Percentiles rank a stretch among this genome's conserved stretches.
phyloP scores from a whole-genome alignment of 2,329 filamentous ascomycete species.

The Aspergillus uvarum region DNA sequence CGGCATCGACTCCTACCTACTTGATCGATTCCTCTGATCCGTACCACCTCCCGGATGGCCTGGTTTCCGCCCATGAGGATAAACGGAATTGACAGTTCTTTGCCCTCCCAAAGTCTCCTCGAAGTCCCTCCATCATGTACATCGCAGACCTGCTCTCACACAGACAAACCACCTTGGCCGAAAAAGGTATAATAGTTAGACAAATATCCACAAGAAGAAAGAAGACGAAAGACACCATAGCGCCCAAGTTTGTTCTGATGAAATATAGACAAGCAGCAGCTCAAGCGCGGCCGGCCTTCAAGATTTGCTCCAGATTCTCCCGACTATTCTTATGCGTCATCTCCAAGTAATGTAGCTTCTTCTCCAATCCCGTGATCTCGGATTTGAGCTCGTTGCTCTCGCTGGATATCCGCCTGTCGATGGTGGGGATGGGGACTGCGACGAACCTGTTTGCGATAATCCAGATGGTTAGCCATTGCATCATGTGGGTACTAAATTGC shows the following conservation, averaged over 20 bases:
- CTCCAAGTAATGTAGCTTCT: constrained; percentile 89
- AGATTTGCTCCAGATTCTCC: constrained; percentile 85
- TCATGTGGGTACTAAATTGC: too few relatives aligned
- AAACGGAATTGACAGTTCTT: too few relatives aligned
- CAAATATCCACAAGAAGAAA: not conserved
- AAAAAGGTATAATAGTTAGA: not conserved
- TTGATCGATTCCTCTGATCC: too few relatives aligned
- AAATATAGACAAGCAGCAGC: not conserved
- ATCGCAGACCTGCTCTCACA: not conserved
- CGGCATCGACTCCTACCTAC: too few relatives aligned
- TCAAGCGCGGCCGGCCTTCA: constrained; percentile 54
- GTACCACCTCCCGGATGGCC: too few relatives aligned
- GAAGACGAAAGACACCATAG: not conserved
- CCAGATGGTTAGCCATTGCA: too few relatives aligned
- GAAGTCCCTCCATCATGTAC: not conserved
- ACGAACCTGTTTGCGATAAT: constrained; percentile 69
- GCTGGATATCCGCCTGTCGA: constrained; percentile 72
- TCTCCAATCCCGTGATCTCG: constrained; percentile 78
- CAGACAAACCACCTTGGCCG: not conserved
- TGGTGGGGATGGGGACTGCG: constrained; percentile 66
- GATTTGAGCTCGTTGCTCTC: constrained; percentile 74
- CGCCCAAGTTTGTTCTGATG: not conserved
- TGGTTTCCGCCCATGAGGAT: too few relatives aligned
- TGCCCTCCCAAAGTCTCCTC: too few relatives aligned
- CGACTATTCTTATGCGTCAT: constrained; percentile 94